Conservation (phyloP, 2,329 filamentous ascomycete species). For the Xylaria sp. region DNA sequence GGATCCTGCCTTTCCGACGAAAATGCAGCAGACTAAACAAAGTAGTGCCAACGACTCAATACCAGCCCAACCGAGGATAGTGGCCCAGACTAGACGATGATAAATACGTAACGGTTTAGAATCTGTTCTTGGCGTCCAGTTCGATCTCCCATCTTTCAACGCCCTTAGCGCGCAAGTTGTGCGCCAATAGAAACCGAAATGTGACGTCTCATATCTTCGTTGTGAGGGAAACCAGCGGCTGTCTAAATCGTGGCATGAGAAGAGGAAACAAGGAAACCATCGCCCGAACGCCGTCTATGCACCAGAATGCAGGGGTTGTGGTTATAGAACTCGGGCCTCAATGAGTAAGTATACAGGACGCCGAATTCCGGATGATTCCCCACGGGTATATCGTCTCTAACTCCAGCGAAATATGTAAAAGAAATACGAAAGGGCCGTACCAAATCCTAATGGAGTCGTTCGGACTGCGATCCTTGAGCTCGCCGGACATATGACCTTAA, state of each 20-base stretch:
- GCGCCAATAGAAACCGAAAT: constrained; percentile 2
- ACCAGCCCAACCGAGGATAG: constrained; percentile 11
- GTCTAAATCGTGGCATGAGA: constrained; percentile 9
- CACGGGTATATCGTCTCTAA: constrained; percentile 36
- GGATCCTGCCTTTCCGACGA: constrained; percentile 25
- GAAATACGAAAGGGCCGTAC: constrained; percentile 13
- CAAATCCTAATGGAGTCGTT: not conserved
- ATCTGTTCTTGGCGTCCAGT: not conserved
- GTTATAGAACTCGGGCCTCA: constrained; percentile 32
- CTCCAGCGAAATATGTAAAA: constrained; percentile 27
- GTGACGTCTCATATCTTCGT: constrained; percentile 13
- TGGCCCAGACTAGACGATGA: constrained; percentile 1
- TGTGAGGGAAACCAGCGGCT: not conserved
- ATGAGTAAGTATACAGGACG: constrained; percentile 30
- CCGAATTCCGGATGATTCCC: constrained; percentile 31
- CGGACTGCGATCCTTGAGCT: not conserved
- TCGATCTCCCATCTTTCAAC: not conserved
- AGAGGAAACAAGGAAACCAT: constrained; percentile 26
- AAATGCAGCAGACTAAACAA: constrained; percentile 36
- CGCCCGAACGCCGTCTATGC: constrained; percentile 38
- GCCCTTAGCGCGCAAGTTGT: not conserved
- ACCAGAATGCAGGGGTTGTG: constrained; percentile 34
- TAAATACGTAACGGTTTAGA: not conserved
- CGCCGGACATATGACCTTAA: constrained; percentile 8
- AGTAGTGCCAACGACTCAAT: constrained; percentile 8